These are phyloP conservation scores for Amniculicola lignicola DNA, from an alignment of 495 filamentous ascomycete genomes.

Conservation along the genomic window DNA sequence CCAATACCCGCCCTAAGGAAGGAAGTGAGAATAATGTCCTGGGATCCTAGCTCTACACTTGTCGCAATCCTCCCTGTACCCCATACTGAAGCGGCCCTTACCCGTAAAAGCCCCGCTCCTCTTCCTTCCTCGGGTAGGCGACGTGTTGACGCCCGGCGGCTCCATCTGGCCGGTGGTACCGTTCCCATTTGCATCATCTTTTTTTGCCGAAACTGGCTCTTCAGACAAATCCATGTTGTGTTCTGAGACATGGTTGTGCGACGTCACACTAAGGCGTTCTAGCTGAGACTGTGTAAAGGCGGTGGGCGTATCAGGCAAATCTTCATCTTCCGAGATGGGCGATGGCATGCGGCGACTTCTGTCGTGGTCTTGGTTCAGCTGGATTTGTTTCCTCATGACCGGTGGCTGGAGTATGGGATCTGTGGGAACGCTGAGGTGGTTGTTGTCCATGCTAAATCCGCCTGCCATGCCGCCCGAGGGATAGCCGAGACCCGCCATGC, in stretches of 20 bases:
- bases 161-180: background rate
- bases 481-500: conserved; percentile 13
- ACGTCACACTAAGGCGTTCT: conserved; percentile 27
- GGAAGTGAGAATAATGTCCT: conserved; percentile 83
- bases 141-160: background rate
- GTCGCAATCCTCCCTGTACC: conserved; percentile 80
- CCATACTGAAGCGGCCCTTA: conserved; percentile 75
- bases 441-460: conserved; percentile 5
- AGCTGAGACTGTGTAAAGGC: conserved; percentile 33
- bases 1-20: no score
- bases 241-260: conserved; percentile 14
- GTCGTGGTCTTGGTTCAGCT: conserved; percentile 20
- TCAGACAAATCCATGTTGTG: conserved; percentile 26
- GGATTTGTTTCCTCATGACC: background rate
- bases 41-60: conserved; percentile 77
- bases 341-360: conserved; percentile 63
- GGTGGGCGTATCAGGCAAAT: conserved; percentile 32
- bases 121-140: conserved; percentile 41
- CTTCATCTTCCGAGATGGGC: conserved; percentile 65
- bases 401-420: background rate
- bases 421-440: conserved; percentile 3
- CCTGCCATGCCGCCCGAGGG: conserved; percentile 24
- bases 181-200: no score
- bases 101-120: conserved; percentile 50
- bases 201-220: no score